Evolutionary conservation across 345 rosid genomes (phyloP).

Genomic region (Camelina sativa): DNA sequence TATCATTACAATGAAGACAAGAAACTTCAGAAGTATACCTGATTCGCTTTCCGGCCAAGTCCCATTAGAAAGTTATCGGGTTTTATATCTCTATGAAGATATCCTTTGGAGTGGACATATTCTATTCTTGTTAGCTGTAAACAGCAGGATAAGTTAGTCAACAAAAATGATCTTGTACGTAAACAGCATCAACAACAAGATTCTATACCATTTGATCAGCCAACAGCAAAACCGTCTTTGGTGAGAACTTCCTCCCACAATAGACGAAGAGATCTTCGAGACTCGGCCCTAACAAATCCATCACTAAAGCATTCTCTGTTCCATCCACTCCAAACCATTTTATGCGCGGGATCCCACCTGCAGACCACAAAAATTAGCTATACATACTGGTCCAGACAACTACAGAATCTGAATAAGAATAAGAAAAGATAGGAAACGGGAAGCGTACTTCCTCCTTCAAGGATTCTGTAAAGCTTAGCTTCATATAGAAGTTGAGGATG

Average conservation of each 20-base stretch:
- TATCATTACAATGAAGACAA: background rate
- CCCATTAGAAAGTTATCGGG: constrained; percentile 97
- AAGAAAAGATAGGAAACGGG: background rate
- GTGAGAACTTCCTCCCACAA: constrained; percentile 85
- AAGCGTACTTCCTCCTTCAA: constrained; percentile 87
- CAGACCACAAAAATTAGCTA: background rate
- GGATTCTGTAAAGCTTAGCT: constrained; percentile 78
- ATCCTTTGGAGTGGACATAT: constrained; percentile 73
- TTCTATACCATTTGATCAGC: constrained; percentile 88
- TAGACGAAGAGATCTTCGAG: constrained; percentile 90
- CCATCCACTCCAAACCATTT: constrained; percentile 91
- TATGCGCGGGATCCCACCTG: constrained; percentile 83
- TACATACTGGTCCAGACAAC: background rate
- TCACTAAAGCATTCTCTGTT: constrained; percentile 74
- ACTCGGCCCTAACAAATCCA: constrained; percentile 95
- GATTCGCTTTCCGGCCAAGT: constrained; percentile 79
- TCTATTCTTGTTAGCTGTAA: constrained; percentile 78
- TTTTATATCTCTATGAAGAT: constrained; percentile 86
- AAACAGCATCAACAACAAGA: no score
- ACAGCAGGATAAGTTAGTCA: constrained; percentile 2
- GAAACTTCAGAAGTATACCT: constrained; percentile 48
- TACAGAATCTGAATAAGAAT: background rate
- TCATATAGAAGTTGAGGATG: constrained; percentile 90
- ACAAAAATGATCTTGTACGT: background rate
- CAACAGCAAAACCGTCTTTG: constrained; percentile 84